Conservation (phyloP, 2,329 filamentous ascomycete species). For the Ophiostoma ips region DNA sequence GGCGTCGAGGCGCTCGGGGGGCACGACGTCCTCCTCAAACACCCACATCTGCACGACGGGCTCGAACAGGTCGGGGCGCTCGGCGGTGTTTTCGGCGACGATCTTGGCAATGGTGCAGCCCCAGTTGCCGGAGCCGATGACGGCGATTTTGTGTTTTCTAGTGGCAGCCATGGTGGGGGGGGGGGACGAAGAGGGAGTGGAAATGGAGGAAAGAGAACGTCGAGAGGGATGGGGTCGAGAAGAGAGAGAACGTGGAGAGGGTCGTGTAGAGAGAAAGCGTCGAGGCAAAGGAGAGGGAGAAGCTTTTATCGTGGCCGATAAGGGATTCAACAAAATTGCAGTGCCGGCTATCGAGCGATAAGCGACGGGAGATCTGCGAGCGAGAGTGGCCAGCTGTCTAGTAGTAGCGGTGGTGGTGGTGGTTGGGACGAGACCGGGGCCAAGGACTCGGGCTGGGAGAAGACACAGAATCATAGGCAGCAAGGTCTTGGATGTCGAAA, state of each 20-base stretch:
- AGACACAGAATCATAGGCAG: not conserved
- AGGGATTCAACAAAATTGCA: too few species aligned
- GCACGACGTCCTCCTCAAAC: slow-evolving; percentile 76
- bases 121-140: slow-evolving; percentile 96
- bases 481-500: not conserved
- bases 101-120: slow-evolving; percentile 97
- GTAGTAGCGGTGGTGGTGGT: not conserved
- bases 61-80: slow-evolving; percentile 70
- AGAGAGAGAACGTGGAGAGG: not conserved
- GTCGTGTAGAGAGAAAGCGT: not conserved
- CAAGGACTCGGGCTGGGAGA: not conserved
- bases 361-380: not conserved
- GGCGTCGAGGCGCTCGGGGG: slow-evolving; percentile 55
- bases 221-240: not conserved
- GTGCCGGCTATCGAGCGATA: not conserved
- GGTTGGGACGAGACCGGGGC: not conserved
- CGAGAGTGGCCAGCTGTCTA: not conserved
- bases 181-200: not conserved
- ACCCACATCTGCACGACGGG: slow-evolving; percentile 97
- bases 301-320: too few species aligned
- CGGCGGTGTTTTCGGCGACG: slow-evolving; percentile 77
- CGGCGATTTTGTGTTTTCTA: slow-evolving; percentile 87
- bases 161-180: slow-evolving; percentile 20
- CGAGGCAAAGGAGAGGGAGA: not conserved
- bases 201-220: not conserved